These are phyloP conservation scores for Microdochium paspali DNA, from an alignment of 2,329 filamentous ascomycete genomes.

Conservation along the genomic window DNA sequence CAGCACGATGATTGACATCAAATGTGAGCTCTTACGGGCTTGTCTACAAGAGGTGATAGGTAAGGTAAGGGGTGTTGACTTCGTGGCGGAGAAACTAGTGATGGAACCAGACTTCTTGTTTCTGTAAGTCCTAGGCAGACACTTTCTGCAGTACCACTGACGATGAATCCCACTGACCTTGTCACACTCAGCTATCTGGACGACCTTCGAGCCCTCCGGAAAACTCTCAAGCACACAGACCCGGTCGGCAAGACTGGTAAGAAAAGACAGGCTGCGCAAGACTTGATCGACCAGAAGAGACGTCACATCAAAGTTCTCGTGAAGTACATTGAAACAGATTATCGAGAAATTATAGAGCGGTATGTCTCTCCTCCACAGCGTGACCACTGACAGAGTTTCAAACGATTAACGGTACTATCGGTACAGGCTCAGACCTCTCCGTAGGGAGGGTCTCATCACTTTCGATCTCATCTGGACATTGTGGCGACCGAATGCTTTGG, in stretches of 20 bases:
- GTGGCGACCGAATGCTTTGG: slow-evolving; percentile 78
- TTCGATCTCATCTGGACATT: slow-evolving; percentile 85
- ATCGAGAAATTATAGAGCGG: slow-evolving; percentile 62
- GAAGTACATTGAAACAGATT: slow-evolving; percentile 74
- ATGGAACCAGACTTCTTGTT: slow-evolving; percentile 65
- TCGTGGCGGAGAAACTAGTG: slow-evolving; percentile 71
- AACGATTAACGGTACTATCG: too few species aligned
- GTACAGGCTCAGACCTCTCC: slow-evolving; percentile 64
- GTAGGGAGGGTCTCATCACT: slow-evolving; percentile 75
- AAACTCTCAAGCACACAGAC: slow-evolving; percentile 28
- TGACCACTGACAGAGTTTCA: too few species aligned
- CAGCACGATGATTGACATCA: slow-evolving; percentile 69
- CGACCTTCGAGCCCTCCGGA: slow-evolving; percentile 20
- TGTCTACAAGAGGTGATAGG: slow-evolving; percentile 64
- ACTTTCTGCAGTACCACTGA: too few species aligned
- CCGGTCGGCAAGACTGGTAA: slow-evolving; percentile 46
- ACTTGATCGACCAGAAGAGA: slow-evolving; percentile 47
- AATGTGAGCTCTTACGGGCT: slow-evolving; percentile 69
- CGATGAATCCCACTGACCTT: too few species aligned
- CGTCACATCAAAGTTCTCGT: slow-evolving; percentile 63
- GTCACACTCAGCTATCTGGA: slow-evolving; percentile 39
- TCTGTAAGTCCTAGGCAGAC: slow-evolving; percentile 34
- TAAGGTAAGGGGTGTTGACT: slow-evolving; percentile 65
- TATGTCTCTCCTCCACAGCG: too few species aligned
- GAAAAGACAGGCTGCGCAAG: slow-evolving; percentile 36